phyloP scores from a whole-genome alignment of 73 alveolate species.

The Paramecium biaurelia region DNA sequence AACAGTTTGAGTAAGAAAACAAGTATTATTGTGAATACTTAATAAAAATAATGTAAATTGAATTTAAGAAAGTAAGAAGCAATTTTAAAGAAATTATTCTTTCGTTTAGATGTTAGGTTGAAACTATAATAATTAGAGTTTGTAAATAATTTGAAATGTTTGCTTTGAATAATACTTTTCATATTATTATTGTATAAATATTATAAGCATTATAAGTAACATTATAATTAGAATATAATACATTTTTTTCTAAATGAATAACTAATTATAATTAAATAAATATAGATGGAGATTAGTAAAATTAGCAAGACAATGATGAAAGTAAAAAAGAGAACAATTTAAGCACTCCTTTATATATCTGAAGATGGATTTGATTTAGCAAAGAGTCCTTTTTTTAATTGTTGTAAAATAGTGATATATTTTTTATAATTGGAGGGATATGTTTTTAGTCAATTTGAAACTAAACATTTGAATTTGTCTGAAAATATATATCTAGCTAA shows the following conservation, averaged over 20 bases:
- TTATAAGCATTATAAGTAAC: neutral
- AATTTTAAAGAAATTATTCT: neutral
- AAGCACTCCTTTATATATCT: neutral
- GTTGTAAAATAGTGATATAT: neutral
- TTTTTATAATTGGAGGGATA: conserved; percentile 19
- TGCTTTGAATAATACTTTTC: neutral
- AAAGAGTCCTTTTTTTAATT: conserved; percentile 26
- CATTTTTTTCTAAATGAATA: too few species aligned
- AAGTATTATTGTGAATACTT: neutral
- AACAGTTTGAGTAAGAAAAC: neutral
- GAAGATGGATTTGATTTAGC: conserved; percentile 6
- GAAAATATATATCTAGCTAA: neutral
- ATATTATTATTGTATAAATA: neutral
- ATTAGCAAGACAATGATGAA: neutral
- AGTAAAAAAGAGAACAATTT: neutral
- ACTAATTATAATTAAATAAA: neutral
- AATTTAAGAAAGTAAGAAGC: neutral
- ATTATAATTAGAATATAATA: too few species aligned
- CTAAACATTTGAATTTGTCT: neutral
- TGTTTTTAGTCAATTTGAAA: neutral
- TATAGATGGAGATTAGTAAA: neutral
- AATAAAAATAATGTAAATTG: neutral
- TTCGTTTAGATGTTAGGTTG: neutral
- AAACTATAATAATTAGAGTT: neutral
- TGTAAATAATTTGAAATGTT: neutral